Evolutionary conservation across 2,329 filamentous ascomycete species (phyloP).

Genomic region (Tolypocladium cylindrosporum): DNA sequence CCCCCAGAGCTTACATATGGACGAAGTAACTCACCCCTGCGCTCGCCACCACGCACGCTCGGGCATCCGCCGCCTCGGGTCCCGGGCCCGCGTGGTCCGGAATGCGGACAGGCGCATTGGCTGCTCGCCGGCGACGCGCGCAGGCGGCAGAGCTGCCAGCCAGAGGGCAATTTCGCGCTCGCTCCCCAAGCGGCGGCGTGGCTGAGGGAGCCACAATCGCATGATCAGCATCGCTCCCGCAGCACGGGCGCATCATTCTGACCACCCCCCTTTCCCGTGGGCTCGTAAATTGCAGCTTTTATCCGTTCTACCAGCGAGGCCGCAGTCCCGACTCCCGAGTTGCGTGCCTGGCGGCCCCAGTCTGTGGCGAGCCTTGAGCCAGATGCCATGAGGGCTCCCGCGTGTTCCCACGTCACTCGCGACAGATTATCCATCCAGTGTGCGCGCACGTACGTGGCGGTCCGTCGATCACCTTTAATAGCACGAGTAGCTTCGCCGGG

Average conservation of each 20-base stretch:
- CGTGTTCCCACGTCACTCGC: neutral
- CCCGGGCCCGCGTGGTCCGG: neutral
- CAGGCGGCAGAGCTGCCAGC: neutral
- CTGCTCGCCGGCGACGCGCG: neutral
- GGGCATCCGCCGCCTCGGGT: neutral
- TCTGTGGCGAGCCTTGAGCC: neutral
- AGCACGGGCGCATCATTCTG: neutral
- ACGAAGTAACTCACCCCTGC: no score
- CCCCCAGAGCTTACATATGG: no score
- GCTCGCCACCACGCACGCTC: neutral
- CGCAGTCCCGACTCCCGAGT: neutral
- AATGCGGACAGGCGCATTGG: neutral
- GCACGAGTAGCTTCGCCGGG: neutral
- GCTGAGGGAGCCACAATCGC: neutral
- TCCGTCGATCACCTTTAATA: neutral
- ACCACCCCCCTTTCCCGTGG: neutral
- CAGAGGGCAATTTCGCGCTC: neutral
- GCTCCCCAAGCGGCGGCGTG: neutral
- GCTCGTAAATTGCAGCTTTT: neutral
- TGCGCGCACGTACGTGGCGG: neutral
- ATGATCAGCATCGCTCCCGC: slow-evolving; percentile 2
- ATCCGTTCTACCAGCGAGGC: neutral
- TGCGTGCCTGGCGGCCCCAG: neutral
- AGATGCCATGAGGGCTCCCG: neutral
- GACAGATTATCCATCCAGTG: neutral